Base-by-base conservation (phyloP, 2,329 filamentous ascomycete genomes). In the Ophiostoma piceae region DNA sequence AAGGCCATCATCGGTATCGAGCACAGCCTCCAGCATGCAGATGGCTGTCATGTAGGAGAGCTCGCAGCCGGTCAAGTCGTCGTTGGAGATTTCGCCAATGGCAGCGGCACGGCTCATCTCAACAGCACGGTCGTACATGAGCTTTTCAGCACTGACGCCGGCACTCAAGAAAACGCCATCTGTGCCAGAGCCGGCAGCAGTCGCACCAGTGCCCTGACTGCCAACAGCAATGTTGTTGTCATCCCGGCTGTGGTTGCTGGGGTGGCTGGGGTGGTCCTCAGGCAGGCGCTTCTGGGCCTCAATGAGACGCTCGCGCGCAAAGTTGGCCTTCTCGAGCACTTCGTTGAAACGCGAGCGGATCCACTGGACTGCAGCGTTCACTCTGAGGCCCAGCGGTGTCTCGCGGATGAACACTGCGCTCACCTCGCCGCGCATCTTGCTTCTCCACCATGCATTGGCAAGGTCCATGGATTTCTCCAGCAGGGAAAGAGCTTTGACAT, bases 341-440 rank as follows among this genome's bases (percentile, higher is more conserved):
- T 98, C 95, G 77, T 99, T 99, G 84, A 99, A 99, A 5, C 94
- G 91, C 74, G 85, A 87, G 43, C 95, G 91, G 69, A 96, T 90
- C 95, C 94, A 99, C 78, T 97, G 94, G 0, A 99, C 95, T 9
- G 96, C 92, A 57, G 90, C 91, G 76, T 97, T 97, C 79, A 99
- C 92, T 67, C 93, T 88, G 66, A 87, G 84, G 1, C 87, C 85
- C 14, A 88, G 79, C 16, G 84, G 82, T 68, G 86, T 84, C 37
- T 82, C 81, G 67, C 77, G 78, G 72, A 76, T 78, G 75, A 79
- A 78, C 74, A 76, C 51, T 12, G 47, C 43, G 47, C 73, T 80
- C 70, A 77, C 79, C 68, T 92, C 90, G 41, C 84, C 84, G n/a
- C 88, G 86, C 74, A 87, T 90, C 79, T 90, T 94, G 74, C 88